phyloP scores from a whole-genome alignment of 1,284 basidiomycete species.

The Inonotus obliquus region DNA sequence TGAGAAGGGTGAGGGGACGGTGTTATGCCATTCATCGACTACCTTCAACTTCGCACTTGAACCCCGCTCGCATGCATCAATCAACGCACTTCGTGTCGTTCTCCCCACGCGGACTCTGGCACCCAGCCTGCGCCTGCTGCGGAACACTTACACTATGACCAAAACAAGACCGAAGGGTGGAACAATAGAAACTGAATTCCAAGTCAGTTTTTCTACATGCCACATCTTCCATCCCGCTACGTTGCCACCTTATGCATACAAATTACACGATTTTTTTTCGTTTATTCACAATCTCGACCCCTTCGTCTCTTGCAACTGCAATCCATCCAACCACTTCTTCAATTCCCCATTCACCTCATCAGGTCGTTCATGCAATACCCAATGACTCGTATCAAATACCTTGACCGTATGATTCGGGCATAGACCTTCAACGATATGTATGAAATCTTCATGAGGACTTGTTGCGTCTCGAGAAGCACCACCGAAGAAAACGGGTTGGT shows the following conservation, averaged over 20 bases:
- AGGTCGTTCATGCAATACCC: constrained; percentile 27
- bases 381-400: constrained; percentile 30
- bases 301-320: background rate
- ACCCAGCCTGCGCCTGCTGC: too few relatives aligned
- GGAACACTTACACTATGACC: too few relatives aligned
- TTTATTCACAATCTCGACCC: background rate
- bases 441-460: constrained; percentile 8
- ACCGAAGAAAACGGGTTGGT: constrained; percentile 22
- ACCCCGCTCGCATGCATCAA: background rate
- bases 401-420: constrained; percentile 21
- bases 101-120: too few relatives aligned
- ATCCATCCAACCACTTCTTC: constrained; percentile 12
- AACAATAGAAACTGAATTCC: too few relatives aligned
- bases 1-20: background rate
- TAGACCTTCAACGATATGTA: constrained; percentile 8
- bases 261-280: too few relatives aligned
- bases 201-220: too few relatives aligned
- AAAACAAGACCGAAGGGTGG: too few relatives aligned
- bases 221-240: too few relatives aligned
- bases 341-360: constrained; percentile 25
- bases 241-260: too few relatives aligned
- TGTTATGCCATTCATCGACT: background rate
- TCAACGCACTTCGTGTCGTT: too few relatives aligned
- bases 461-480: constrained; percentile 17
- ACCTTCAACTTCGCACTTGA: background rate